Conservation (phyloP, 23 red algal genomes). For the Gracilaria caudata region DNA sequence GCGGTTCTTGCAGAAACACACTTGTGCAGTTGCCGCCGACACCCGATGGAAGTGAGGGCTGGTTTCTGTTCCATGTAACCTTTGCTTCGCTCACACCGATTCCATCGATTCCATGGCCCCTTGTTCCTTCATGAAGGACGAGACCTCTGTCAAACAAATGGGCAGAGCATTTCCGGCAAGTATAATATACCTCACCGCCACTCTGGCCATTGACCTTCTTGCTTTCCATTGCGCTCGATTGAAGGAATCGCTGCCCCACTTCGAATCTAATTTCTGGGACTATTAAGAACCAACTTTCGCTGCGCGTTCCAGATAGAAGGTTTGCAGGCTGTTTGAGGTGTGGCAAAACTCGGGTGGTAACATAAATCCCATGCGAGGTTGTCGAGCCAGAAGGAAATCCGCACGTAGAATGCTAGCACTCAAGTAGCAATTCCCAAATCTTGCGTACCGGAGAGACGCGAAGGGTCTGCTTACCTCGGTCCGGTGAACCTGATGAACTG, state of each 20-base stretch:
- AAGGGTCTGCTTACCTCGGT: no score
- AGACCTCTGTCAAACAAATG: conserved; percentile 40
- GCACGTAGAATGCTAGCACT: no score
- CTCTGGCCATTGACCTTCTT: neutral
- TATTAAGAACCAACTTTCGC: no score
- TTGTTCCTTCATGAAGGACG: conserved; percentile 43
- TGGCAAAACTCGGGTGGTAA: no score
- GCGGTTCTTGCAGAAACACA: conserved; percentile 53
- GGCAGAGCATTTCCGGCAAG: conserved; percentile 56
- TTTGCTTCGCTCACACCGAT: conserved; percentile 5
- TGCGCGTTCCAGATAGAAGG: no score
- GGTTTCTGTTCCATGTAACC: neutral
- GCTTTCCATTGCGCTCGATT: neutral
- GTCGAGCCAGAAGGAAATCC: no score
- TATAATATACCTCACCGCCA: conserved; percentile 28
- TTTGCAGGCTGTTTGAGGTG: no score
- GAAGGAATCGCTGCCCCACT: neutral
- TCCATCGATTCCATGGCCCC: conserved; percentile 10
- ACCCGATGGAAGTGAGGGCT: neutral
- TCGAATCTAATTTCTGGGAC: no score
- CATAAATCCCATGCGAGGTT: no score
- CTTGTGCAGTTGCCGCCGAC: conserved; percentile 40
- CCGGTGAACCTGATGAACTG: no score
- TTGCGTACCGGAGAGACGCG: no score
- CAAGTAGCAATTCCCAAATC: no score